Evolutionary conservation across 495 filamentous ascomycete genomes (phyloP).

Genomic region (Trichoderma virens): DNA sequence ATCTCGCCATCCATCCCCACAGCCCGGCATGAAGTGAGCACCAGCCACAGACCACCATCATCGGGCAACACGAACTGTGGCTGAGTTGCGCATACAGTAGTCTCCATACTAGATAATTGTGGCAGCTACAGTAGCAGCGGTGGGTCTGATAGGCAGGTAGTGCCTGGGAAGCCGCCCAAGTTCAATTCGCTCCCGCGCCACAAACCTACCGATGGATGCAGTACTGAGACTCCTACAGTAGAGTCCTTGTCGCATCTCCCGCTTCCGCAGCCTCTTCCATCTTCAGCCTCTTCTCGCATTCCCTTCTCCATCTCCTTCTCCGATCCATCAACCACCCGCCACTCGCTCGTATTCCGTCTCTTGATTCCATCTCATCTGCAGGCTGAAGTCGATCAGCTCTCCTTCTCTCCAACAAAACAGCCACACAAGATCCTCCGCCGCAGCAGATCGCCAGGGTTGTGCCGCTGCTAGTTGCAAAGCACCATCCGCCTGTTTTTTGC

Average conservation of each 20-base stretch:
- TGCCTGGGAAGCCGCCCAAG: no score
- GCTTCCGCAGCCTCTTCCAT: background rate
- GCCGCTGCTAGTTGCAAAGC: background rate
- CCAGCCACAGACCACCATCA: background rate
- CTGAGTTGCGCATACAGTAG: no score
- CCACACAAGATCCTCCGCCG: background rate
- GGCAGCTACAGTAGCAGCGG: no score
- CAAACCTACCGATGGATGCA: no score
- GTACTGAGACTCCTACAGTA: no score
- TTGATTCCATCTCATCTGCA: background rate
- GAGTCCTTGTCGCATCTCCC: no score
- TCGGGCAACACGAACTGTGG: no score
- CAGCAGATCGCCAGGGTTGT: background rate
- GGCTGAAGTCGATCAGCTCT: background rate
- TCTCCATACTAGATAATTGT: no score
- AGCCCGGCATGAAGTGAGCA: background rate
- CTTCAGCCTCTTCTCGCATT: background rate
- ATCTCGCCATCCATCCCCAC: no score
- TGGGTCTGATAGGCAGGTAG: no score
- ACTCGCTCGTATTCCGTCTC: background rate
- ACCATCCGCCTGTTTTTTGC: background rate
- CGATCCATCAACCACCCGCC: constrained; percentile 1
- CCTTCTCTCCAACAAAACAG: background rate
- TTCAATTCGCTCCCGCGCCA: no score
- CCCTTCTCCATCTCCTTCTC: background rate